Evolutionary conservation across 345 rosid species (phyloP), one percentile per base, ranked within the genome.

Genomic region (Dipteronia dyeriana): DNA sequence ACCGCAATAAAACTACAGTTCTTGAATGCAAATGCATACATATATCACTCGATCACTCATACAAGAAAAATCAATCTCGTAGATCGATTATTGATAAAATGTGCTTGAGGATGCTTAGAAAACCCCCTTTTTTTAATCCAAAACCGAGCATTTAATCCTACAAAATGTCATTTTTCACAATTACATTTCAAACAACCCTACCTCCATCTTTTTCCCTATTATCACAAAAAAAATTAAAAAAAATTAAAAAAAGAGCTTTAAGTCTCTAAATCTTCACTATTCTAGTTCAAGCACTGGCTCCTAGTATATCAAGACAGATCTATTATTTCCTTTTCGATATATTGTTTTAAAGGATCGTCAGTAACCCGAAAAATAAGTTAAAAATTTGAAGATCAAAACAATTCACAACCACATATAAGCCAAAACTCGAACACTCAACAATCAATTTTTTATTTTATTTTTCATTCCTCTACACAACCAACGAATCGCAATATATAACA

Each of bases 21-120:
- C 45, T 34, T 43, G 16, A 62, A 74, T n/a, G 41, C 39, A 12
- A 54, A 12, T 9, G 25, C 31, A n/a, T 29, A 29, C 11, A 77
- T 2, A 59, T n/a, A n/a, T n/a, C n/a, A n/a, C n/a, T n/a, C n/a
- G 23, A 65, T 43, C 63, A 61, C 56, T 57, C 64, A 56, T 9
- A 31, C 9, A 73, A 64, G 60, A 72, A 63, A 39, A 39, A 63
- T 20, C 78, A 0, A 95, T 98, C 99, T 95, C 99, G 93, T 95
- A 19, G 98, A 87, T 8, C 97, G 87, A 67, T 93, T 95, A 87
- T 95, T 95, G 88, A 95, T 93, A 78, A 95, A 95, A 83, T 95
- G 99, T 13, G 99, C 97, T 85, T 94, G 96, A 3, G 99, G 98
- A 70, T 95, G 97, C 75, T 83, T 84, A 0, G 97, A 89, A 79